Conservation (phyloP, 192 early-diverging fungal genomes). For the Coemansia sp. region DNA sequence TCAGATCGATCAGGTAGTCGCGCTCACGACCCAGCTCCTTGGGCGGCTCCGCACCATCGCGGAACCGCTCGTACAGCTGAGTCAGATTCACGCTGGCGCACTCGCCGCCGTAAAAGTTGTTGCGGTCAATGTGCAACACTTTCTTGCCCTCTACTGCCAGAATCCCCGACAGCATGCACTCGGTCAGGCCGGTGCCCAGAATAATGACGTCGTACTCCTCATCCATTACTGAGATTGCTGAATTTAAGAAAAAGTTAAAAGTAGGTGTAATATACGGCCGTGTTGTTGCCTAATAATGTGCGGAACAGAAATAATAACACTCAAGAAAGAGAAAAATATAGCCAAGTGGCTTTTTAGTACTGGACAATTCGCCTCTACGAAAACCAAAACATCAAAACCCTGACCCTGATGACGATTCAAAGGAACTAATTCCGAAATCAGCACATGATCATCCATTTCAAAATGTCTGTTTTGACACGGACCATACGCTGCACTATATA, state of each 20-base stretch:
- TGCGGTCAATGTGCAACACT: conserved; percentile 88
- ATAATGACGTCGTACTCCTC: conserved; percentile 88
- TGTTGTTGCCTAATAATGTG: too few relatives aligned
- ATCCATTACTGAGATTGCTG: conserved; percentile 56
- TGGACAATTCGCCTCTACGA: background rate
- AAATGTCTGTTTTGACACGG: too few relatives aligned
- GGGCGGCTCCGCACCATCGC: conserved; percentile 54
- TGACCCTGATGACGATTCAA: background rate
- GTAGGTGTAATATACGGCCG: background rate
- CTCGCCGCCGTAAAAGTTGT: conserved; percentile 99
- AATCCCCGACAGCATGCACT: conserved; percentile 84
- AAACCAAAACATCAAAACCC: conserved; percentile 1
- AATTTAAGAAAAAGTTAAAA: conserved; percentile 2
- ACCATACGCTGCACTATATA: too few relatives aligned
- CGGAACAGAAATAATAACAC: background rate
- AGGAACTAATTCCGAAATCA: too few relatives aligned
- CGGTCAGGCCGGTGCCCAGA: conserved; percentile 84
- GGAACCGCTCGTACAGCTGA: conserved; percentile 80
- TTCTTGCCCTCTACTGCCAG: conserved; percentile 89
- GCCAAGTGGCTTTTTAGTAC: background rate
- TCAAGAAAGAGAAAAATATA: conserved; percentile 1
- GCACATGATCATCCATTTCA: too few relatives aligned
- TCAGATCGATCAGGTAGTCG: conserved; percentile 97
- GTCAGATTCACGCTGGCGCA: conserved; percentile 94
- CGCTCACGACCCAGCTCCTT: conserved; percentile 65